Base-by-base conservation (phyloP, 2,329 filamentous ascomycete species). In the Didymellaceae sp. region DNA sequence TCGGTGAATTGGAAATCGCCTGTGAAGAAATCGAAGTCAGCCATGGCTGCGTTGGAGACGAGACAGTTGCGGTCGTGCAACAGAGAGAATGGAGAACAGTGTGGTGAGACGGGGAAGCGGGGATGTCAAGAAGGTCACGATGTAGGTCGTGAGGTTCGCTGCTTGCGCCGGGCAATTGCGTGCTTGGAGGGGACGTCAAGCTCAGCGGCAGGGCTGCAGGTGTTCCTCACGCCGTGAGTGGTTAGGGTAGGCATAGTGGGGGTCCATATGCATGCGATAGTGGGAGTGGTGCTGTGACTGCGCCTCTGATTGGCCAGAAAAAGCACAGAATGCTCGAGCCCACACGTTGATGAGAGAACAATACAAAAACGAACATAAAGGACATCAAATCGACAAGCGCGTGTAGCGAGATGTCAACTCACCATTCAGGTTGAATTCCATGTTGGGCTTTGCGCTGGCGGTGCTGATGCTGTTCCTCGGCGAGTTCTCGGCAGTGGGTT, bases 1-100 rank as follows among this genome's bases (percentile, higher is more conserved):
- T 79, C 77, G 65, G 71, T 65, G 58, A 78, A 79, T 51, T 74
- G 72, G 63, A 75, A 80, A 59, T 76, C 71, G 62, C 68, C 70
- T 76, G 62, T 55, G 45, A 69, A 71, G 31, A 66, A 44, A 33
- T 69, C 65, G 55, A 65, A 66, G 64, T 74, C 67, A 73, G 71
- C 59, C 63, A 73, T 72, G 50, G 54, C 50, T 40, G 38, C 44
- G 51, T 22, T 26, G 38, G 28, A 46, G 6, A 33, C 17, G 28
- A 34, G 30, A 13, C 28, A 40, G 40, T 50, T 38, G 32, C 49
- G 31, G 48, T 34, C 22, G 30, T 43, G 33, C 28, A 39, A 32
- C 22, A 42, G 35, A 40, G 11, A 43, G n/a, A 34, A 34, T 22
- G 34, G 34, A 51, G 41, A 45, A 28, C 26, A 13, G 6, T 9